A percentile compares a stretch with the other conserved stretches of the same genome.
Conservation (phyloP, 257 asterid species). For the Rauvolfia tetraphylla region DNA sequence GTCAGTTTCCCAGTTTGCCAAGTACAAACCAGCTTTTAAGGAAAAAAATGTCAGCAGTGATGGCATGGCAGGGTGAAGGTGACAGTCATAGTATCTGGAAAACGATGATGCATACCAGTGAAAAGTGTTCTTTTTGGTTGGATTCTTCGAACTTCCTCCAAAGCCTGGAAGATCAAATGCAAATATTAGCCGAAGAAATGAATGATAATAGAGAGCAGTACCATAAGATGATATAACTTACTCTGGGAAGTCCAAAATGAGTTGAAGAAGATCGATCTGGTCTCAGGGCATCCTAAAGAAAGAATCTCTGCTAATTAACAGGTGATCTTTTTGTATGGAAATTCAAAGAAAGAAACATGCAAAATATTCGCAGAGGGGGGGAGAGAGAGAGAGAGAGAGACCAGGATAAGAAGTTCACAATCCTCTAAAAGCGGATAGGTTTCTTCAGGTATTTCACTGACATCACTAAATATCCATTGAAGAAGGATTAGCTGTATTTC, state of each 20-base stretch:
- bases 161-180: slow-evolving; percentile 44
- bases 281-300: slow-evolving; percentile 73
- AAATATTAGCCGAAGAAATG: neutral
- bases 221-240: slow-evolving; percentile 25
- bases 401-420: slow-evolving; percentile 90
- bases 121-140: slow-evolving; percentile 83
- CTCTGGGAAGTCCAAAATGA: slow-evolving; percentile 93
- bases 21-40: neutral
- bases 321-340: neutral
- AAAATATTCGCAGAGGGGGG: neutral
- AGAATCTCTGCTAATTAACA: neutral
- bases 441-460: slow-evolving; percentile 91
- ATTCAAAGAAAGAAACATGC: neutral
- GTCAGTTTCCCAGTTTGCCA: neutral
- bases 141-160: slow-evolving; percentile 88
- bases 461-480: slow-evolving; percentile 59
- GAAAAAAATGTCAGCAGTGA: too few relatives aligned
- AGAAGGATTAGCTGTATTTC: slow-evolving; percentile 22
- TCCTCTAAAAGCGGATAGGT: slow-evolving; percentile 82
- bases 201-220: neutral
- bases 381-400: slow-evolving; percentile 32
- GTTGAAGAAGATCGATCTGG: slow-evolving; percentile 96
- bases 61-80: neutral
- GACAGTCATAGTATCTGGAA: neutral
- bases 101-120: slow-evolving; percentile 50